Evolutionary conservation across 192 early-diverging fungal species (phyloP).

Genomic region (Mortierella claussenii): DNA sequence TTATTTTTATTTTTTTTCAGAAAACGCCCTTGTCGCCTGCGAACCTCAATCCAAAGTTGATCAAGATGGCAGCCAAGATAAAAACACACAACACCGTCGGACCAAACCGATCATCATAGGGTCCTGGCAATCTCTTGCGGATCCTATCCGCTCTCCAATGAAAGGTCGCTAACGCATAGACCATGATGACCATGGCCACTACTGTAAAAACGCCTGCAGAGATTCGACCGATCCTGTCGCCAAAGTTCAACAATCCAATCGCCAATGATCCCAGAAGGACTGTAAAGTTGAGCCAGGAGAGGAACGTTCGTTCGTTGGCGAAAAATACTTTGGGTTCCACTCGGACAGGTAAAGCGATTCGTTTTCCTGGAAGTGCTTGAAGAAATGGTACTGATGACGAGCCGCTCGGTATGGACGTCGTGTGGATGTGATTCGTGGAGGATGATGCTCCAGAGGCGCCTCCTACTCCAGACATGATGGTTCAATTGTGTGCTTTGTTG

Average conservation of each 20-base stretch:
- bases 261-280: constrained; percentile 80
- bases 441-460: background rate
- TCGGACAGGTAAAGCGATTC: constrained; percentile 78
- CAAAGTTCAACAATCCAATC: constrained; percentile 87
- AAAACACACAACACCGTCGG: constrained; percentile 77
- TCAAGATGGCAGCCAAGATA: constrained; percentile 69
- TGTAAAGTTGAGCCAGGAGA: constrained; percentile 90
- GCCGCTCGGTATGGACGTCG: constrained; percentile 19
- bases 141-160: constrained; percentile 81
- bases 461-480: background rate
- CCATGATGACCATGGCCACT: constrained; percentile 78
- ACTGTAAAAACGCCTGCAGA: constrained; percentile 67
- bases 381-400: constrained; percentile 43
- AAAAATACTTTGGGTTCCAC: constrained; percentile 96
- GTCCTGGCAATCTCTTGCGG: constrained; percentile 70
- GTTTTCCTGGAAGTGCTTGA: constrained; percentile 60
- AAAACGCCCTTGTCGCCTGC: background rate
- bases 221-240: constrained; percentile 70
- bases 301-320: constrained; percentile 93
- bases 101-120: constrained; percentile 81
- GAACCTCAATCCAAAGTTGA: constrained; percentile 70
- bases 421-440: constrained; percentile 15
- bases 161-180: constrained; percentile 80
- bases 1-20: background rate
- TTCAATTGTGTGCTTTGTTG: too few relatives aligned